These are phyloP conservation scores for Calocybe indica DNA, from an alignment of 768 basidiomycete species.

Conservation along the genomic window DNA sequence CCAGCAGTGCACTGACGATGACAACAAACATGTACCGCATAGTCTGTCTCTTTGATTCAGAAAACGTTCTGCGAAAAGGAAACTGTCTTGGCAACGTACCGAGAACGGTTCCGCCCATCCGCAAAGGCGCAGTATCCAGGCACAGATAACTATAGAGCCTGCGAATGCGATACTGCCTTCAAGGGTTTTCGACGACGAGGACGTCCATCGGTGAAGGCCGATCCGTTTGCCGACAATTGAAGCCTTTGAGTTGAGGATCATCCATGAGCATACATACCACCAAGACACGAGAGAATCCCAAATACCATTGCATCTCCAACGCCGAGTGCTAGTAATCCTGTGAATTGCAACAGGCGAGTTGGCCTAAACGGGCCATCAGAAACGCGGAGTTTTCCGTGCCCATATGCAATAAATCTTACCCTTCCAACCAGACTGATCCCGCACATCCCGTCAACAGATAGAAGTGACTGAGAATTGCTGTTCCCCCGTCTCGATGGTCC, in stretches of 20 bases:
- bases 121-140: conserved; percentile 63
- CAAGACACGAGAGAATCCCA: conserved; percentile 7
- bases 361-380: conserved; percentile 24
- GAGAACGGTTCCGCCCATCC: conserved; percentile 73
- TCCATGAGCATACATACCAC: background rate
- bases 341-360: conserved; percentile 50
- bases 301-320: conserved; percentile 90
- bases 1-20: conserved; percentile 65
- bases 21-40: conserved; percentile 60
- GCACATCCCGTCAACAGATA: conserved; percentile 96
- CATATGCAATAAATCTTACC: conserved; percentile 39
- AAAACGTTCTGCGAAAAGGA: background rate
- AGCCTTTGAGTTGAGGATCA: conserved; percentile 44
- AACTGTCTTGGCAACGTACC: conserved; percentile 40
- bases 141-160: conserved; percentile 59
- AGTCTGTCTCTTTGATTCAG: conserved; percentile 36
- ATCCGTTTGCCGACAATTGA: conserved; percentile 87
- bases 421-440: conserved; percentile 91
- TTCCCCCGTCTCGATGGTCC: conserved; percentile 91
- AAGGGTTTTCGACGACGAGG: conserved; percentile 79
- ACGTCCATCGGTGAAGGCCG: conserved; percentile 81
- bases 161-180: conserved; percentile 88
- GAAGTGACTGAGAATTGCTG: conserved; percentile 96
- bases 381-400: conserved; percentile 1
- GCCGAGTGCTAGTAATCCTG: conserved; percentile 85